Evolutionary conservation across 257 asterid genomes (phyloP), one percentile per base, ranked within the genome.

Genomic region (Nicotiana sylvestris): DNA sequence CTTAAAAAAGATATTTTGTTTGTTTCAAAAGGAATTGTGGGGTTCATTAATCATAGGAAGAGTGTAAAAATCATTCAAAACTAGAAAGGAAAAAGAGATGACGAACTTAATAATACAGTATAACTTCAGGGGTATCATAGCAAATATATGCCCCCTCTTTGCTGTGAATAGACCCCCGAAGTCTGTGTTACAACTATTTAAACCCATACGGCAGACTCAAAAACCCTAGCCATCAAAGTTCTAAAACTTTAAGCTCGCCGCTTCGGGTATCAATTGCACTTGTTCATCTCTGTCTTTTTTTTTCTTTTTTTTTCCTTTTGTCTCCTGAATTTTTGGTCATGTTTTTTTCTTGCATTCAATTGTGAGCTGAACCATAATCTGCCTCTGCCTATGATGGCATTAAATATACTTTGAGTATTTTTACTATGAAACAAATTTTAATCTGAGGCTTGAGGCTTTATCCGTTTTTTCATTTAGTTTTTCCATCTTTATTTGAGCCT

Each of bases 391-490:
- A 16, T 91, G 95, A 91, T 86, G 95, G 92, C 78, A 85, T 87
- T 91, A 91, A 87, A 91, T 88, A 90, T 91, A 90, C 93, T 88
- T 86, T 88, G 93, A 90, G 92, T 87, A 81, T 32, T 49, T 39
- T 81, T 65, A 62, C 88, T 69, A 67, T 83, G 93, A 91, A 91
- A 88, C 81, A 56, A 64, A 30, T 65, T 3, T 78, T 43, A 43
- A 25, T 27, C 94, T 91, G 92, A 91, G 94, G 92, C 89, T 68
- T 37, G 37, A 53, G 66, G 83, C 83, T 67, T 85, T 82, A 33
- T 5, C 35, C 21, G 46, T 5, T 78, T 17, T 21, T 3, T 13
- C 12, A 16, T 3, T 15, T 6, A 13, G 5, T 0, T 10, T 62
- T 6, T 8, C 27, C 7, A 21, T 39, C 64, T 37, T 70, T 8